Conservation (phyloP, 2,329 filamentous ascomycete genomes). For the Colletotrichum euphorbiae region DNA sequence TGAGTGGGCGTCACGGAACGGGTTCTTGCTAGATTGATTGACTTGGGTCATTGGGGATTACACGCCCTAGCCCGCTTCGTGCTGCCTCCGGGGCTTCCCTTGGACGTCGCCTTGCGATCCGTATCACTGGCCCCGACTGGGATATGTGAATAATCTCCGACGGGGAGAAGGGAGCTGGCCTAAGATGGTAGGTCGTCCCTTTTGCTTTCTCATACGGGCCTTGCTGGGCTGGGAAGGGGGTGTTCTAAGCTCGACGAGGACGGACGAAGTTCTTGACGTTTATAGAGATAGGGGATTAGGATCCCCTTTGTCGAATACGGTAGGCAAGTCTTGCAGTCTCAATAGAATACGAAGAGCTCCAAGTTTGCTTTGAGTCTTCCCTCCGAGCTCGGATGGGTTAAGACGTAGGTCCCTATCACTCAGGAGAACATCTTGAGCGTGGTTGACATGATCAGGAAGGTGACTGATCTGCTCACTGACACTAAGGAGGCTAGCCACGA, state of each 20-base stretch:
- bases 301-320: too few species aligned
- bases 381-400: conserved; percentile 33
- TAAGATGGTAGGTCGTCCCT: not conserved
- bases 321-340: too few species aligned
- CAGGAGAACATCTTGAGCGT: conserved; percentile 25
- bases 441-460: conserved; percentile 25
- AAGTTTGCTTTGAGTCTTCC: conserved; percentile 1
- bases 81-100: not conserved
- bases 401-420: not conserved
- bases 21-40: conserved; percentile 3
- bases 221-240: not conserved
- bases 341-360: too few species aligned
- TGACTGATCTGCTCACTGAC: conserved; percentile 15
- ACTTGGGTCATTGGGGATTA: not conserved
- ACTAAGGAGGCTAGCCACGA: not conserved
- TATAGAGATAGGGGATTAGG: too few species aligned
- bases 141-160: conserved; percentile 15
- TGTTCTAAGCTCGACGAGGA: too few species aligned
- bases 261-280: too few species aligned
- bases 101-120: not conserved
- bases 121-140: conserved; percentile 3
- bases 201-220: not conserved
- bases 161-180: not conserved
- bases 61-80: conserved; percentile 1
- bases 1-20: conserved; percentile 8